Evolutionary conservation across 2,329 filamentous ascomycete genomes (phyloP).

Genomic region (Arthrinium puccinioides): DNA sequence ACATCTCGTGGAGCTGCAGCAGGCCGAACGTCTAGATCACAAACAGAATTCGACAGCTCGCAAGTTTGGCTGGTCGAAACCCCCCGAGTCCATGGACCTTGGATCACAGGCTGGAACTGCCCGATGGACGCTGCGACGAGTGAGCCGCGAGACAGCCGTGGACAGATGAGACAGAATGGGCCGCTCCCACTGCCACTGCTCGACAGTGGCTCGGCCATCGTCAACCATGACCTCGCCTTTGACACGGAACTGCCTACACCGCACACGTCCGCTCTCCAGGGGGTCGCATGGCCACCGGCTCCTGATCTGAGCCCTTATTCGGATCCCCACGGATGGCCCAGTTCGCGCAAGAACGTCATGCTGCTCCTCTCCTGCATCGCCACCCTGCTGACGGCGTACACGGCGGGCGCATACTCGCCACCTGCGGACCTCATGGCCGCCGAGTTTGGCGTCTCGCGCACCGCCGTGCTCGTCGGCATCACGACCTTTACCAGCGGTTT

Average conservation of each 20-base stretch:
- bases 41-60: not conserved
- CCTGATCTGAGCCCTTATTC: constrained; percentile 61
- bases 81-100: not conserved
- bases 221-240: not conserved
- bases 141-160: not conserved
- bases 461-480: constrained; percentile 67
- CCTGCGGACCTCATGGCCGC: constrained; percentile 56
- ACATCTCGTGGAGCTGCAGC: too few species aligned
- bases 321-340: constrained; percentile 69
- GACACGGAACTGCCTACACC: not conserved
- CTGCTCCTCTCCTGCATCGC: constrained; percentile 69
- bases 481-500: constrained; percentile 80
- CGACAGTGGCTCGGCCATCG: not conserved
- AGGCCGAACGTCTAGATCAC: not conserved
- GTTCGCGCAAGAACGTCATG: constrained; percentile 60
- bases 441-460: constrained; percentile 56
- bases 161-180: not conserved
- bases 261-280: constrained; percentile 6
- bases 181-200: not conserved
- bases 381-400: constrained; percentile 71
- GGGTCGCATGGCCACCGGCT: constrained; percentile 35
- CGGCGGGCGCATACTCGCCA: constrained; percentile 73
- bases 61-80: too few species aligned
- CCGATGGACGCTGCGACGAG: not conserved
- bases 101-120: too few species aligned